Evolutionary conservation across 257 asterid genomes (phyloP).

Genomic region (Lycium barbarum): DNA sequence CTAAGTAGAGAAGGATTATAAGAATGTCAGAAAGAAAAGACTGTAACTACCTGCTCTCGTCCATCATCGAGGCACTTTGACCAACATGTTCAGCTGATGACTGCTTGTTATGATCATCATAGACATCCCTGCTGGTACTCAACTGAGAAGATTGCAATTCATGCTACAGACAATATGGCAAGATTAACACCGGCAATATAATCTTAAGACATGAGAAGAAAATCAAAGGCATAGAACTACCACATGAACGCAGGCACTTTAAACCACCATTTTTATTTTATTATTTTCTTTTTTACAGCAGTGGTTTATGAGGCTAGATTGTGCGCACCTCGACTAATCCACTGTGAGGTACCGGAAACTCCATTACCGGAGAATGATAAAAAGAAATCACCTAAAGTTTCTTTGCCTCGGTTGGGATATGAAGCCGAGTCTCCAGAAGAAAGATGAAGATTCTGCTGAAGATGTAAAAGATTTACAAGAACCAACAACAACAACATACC

Average conservation of each 20-base stretch:
- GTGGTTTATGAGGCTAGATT: background rate
- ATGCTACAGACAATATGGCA: conserved; percentile 50
- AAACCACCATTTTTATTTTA: conserved; percentile 14
- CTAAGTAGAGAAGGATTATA: conserved; percentile 12
- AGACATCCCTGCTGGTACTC: conserved; percentile 46
- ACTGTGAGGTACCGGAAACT: background rate
- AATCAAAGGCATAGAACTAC: background rate
- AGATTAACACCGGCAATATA: background rate
- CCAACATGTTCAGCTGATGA: conserved; percentile 51
- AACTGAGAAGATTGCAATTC: conserved; percentile 53
- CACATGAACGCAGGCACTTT: background rate
- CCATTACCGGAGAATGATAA: background rate
- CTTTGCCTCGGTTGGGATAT: background rate
- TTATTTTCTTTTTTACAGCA: background rate
- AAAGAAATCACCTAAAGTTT: background rate
- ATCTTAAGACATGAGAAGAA: background rate
- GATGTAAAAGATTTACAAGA: background rate
- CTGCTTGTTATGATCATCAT: conserved; percentile 53
- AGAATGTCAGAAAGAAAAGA: background rate
- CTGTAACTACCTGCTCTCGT: conserved; percentile 58
- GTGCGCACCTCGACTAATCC: background rate
- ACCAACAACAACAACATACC: no score
- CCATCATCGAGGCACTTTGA: conserved; percentile 45
- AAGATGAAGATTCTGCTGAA: background rate
- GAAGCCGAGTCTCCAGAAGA: background rate